Percentiles rank a stretch among this genome's conserved stretches.
phyloP scores from a whole-genome alignment of 2,329 filamentous ascomycete genomes.

The Colletotrichum ledebouriae region DNA sequence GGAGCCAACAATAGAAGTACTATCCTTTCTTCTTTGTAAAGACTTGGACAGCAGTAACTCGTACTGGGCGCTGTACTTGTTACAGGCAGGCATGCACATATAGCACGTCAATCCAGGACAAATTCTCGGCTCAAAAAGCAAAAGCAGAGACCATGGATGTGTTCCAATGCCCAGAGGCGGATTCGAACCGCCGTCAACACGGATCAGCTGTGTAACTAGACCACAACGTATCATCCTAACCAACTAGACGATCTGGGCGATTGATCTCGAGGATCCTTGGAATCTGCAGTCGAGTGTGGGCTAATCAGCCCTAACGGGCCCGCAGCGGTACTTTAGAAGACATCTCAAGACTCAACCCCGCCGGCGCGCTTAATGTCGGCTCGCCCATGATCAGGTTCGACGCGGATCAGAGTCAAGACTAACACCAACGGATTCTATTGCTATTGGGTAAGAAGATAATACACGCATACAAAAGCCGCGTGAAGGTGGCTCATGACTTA shows the following conservation, averaged over 20 bases:
- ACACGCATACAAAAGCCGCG: not conserved
- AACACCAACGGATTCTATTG: too few relatives aligned
- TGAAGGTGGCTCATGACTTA: slow-evolving; percentile 42
- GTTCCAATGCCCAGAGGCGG: slow-evolving; percentile 31
- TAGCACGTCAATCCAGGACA: too few relatives aligned
- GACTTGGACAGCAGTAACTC: too few relatives aligned
- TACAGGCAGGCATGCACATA: too few relatives aligned
- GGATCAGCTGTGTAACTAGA: slow-evolving; percentile 36
- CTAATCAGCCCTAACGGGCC: slow-evolving; percentile 30
- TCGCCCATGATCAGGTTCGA: not conserved
- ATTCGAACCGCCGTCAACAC: slow-evolving; percentile 43
- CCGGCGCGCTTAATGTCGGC: not conserved
- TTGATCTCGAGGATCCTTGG: not conserved
- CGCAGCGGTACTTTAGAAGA: slow-evolving; percentile 13
- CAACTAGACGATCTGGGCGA: slow-evolving; percentile 42
- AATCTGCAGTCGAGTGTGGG: accelerated
- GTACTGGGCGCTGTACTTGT: too few relatives aligned
- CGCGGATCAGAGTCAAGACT: too few relatives aligned
- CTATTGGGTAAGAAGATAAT: not conserved
- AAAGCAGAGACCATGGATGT: not conserved
- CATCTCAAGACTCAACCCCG: too few relatives aligned
- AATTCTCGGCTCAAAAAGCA: slow-evolving; percentile 1
- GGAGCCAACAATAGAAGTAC: too few relatives aligned
- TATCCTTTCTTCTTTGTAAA: too few relatives aligned
- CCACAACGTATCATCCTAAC: slow-evolving; percentile 43